Evolutionary conservation across 208 protist species (phyloP).

Genomic region (Lotmaria passim): DNA sequence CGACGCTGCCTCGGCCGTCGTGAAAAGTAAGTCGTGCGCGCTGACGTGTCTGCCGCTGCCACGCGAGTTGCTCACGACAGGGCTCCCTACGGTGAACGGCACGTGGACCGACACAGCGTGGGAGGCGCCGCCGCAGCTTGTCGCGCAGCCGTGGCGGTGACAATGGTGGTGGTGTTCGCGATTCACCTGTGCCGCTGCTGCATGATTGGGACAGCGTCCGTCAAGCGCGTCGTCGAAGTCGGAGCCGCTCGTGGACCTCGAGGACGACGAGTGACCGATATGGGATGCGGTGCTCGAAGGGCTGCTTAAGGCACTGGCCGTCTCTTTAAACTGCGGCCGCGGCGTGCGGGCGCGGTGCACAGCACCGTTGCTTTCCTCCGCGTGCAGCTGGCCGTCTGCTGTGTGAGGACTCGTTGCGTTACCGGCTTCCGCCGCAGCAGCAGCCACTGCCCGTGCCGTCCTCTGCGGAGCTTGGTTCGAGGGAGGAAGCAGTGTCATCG

Average conservation of each 20-base stretch:
- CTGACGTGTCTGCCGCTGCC: not conserved
- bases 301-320: not conserved
- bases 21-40: conserved; percentile 29
- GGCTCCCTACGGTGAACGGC: conserved; percentile 16
- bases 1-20: not conserved
- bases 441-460: not conserved
- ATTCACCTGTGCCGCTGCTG: not conserved
- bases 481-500: not conserved
- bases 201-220: not conserved
- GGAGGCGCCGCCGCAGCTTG: not conserved
- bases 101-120: conserved; percentile 23
- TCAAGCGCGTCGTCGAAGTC: conserved; percentile 8
- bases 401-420: not conserved
- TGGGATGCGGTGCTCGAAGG: not conserved
- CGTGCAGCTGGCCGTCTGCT: not conserved
- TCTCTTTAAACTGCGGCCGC: not conserved
- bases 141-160: not conserved
- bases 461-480: not conserved
- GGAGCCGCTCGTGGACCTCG: not conserved
- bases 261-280: not conserved
- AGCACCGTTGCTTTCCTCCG: not conserved
- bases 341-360: not conserved
- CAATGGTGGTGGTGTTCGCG: not conserved
- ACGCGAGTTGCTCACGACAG: not conserved
- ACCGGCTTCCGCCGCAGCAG: not conserved